These are phyloP conservation scores for Hygrophorus pudorinus DNA, from an alignment of 768 basidiomycete species.

Conservation along the genomic window DNA sequence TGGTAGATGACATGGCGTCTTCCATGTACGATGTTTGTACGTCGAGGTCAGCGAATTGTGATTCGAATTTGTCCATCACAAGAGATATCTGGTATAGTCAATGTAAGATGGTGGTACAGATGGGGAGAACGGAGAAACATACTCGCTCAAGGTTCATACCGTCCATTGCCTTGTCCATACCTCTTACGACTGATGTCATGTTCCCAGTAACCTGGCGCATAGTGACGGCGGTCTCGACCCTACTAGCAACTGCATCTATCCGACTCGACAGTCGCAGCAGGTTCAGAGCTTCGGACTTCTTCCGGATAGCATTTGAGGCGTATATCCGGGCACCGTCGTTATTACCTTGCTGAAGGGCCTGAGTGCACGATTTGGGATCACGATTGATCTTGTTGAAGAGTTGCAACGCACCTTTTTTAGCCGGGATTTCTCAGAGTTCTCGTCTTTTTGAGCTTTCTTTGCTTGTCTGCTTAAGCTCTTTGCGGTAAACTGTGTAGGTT, in stretches of 20 bases:
- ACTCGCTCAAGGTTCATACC: constrained; percentile 98
- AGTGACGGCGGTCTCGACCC: constrained; percentile 97
- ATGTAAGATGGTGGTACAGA: not conserved
- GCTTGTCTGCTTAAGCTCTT: constrained; percentile 92
- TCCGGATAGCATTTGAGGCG: constrained; percentile 94
- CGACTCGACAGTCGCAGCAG: constrained; percentile 82
- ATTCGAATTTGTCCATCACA: constrained; percentile 99
- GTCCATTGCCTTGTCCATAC: constrained; percentile 99
- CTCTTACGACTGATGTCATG: constrained; percentile 93
- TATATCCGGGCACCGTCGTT: constrained; percentile 96
- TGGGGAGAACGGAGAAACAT: constrained; percentile 18
- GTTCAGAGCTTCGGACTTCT: constrained; percentile 93
- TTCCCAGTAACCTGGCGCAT: constrained; percentile 95
- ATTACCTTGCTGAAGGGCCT: constrained; percentile 97
- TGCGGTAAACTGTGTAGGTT: constrained; percentile 75
- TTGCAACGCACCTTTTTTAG: constrained; percentile 71
- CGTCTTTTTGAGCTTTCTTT: constrained; percentile 96
- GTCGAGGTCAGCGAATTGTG: constrained; percentile 93
- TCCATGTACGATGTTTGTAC: constrained; percentile 99
- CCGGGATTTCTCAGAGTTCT: constrained; percentile 75
- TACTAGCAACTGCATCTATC: constrained; percentile 92
- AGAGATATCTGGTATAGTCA: constrained; percentile 65
- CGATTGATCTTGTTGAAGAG: not conserved
- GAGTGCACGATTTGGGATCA: constrained; percentile 9
- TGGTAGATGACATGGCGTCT: constrained; percentile 88